Conservation (phyloP, 495 filamentous ascomycete genomes). For the Aspergillus sclerotioniger region DNA sequence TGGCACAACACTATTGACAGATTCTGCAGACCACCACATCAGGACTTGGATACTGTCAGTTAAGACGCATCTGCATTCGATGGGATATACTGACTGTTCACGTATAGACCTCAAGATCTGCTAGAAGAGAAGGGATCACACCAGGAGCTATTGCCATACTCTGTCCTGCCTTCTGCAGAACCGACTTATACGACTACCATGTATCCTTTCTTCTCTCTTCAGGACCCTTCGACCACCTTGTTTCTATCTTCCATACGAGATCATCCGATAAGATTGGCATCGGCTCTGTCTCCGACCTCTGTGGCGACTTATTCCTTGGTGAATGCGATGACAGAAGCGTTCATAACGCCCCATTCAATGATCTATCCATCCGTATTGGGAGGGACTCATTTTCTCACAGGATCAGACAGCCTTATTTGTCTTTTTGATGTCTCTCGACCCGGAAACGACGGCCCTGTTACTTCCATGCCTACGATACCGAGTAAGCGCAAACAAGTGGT, state of each 20-base stretch:
- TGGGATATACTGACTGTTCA: slow-evolving; percentile 8
- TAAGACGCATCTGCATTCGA: not conserved
- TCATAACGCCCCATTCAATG: slow-evolving; percentile 72
- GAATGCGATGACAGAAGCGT: slow-evolving; percentile 72
- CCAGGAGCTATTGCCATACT: slow-evolving; percentile 58
- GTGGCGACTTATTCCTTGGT: slow-evolving; percentile 69
- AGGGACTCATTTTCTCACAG: slow-evolving; percentile 65
- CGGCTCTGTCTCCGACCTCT: slow-evolving; percentile 46
- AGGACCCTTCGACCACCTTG: slow-evolving; percentile 62
- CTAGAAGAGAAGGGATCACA: slow-evolving; percentile 52
- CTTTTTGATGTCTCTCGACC: slow-evolving; percentile 73
- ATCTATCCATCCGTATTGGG: slow-evolving; percentile 56
- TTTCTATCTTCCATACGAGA: slow-evolving; percentile 65
- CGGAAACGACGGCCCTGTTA: slow-evolving; percentile 58
- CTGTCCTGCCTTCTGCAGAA: slow-evolving; percentile 58
- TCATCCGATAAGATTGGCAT: slow-evolving; percentile 74
- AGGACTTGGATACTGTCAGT: slow-evolving; percentile 67
- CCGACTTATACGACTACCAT: slow-evolving; percentile 68
- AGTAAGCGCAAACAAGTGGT: slow-evolving; percentile 69
- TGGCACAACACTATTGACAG: slow-evolving; percentile 78
- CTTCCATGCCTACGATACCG: slow-evolving; percentile 67
- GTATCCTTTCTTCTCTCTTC: slow-evolving; percentile 70
- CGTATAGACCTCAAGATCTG: slow-evolving; percentile 59
- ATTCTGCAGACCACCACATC: slow-evolving; percentile 64
- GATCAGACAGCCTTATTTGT: slow-evolving; percentile 68